phyloP scores from a whole-genome alignment of 169 alveolate species.

The Plasmodium sp. region DNA sequence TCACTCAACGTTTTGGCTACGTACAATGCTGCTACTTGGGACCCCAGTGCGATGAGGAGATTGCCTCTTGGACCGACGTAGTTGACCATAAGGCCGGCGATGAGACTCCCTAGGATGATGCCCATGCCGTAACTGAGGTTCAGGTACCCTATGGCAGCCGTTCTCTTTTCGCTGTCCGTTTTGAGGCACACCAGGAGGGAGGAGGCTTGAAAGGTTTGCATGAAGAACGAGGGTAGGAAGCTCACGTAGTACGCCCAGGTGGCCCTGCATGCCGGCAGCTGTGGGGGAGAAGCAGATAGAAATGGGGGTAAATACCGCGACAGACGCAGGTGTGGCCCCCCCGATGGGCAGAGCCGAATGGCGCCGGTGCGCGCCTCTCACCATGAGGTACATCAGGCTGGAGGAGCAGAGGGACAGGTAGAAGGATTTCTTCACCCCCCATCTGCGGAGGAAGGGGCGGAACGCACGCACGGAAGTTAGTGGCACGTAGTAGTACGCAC shows the following conservation, averaged over 20 bases:
- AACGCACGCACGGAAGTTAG: neutral
- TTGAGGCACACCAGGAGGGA: slow-evolving; percentile 47
- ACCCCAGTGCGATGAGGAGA: slow-evolving; percentile 26
- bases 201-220: slow-evolving; percentile 71
- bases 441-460: slow-evolving; percentile 2
- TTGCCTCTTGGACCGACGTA: slow-evolving; percentile 52
- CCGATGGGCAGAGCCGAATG: neutral
- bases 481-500: no score
- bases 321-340: neutral
- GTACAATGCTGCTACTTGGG: slow-evolving; percentile 41
- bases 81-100: slow-evolving; percentile 45
- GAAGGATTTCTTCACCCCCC: slow-evolving; percentile 69
- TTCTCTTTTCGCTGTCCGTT: slow-evolving; percentile 40
- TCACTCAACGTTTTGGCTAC: slow-evolving; percentile 26
- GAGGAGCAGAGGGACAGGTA: slow-evolving; percentile 46
- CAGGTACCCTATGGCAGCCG: slow-evolving; percentile 48
- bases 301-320: neutral
- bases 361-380: neutral
- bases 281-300: neutral
- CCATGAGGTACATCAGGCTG: slow-evolving; percentile 58
- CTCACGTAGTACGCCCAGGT: slow-evolving; percentile 54
- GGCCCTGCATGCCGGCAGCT: slow-evolving; percentile 24
- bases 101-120: slow-evolving; percentile 36
- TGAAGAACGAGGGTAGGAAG: slow-evolving; percentile 44
- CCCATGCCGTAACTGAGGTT: slow-evolving; percentile 60